Base-by-base conservation (phyloP, 2,329 filamentous ascomycete species). In the Colletotrichum godetiae region DNA sequence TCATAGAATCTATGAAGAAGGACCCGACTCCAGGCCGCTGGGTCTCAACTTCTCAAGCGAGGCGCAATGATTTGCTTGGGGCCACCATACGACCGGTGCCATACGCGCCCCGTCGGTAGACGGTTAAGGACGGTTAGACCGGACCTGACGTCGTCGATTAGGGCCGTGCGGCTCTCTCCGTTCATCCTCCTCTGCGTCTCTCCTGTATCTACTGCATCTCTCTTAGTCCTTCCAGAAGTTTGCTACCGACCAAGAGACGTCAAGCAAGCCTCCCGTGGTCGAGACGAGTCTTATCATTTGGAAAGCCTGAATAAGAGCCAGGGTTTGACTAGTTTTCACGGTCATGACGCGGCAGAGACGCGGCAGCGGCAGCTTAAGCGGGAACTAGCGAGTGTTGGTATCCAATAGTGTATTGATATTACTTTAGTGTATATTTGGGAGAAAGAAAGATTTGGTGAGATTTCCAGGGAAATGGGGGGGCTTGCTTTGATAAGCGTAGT, bases 331-430 rank as follows among this genome's bases (percentile, higher is more conserved):
- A 27, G 8, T 22, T 11, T n/a, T 27, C 31, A 19, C n/a, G 11
- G 13, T 55, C 46, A 63, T n/a, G 46, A 37, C n/a, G 29, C 60
- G 46, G 12, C 61, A 57, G n/a, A 24, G 29, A 27, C 37, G 11
- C 42, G 37, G 42, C 12, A 33, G 8, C 13, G 46, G n/a, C 11
- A 53, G 29, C 7, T 6, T 22, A 27, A 35, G 3, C 49, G n/a
- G 19, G 12, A n/a, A 53, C n/a, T 55, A 22, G 10, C 24, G 29
- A 35, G 29, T 55, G 4, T 53, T 27, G 29, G 46, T 55, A 63
- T 55, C 61, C 61, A 55, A 63, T 63, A 63, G 46, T 63, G 22
- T 55, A 55, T 53, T 63, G 15, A 37, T 24, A 11, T 33, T 33
- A 31, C 8, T n/a, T 27, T 29, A 33, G 22, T 42, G 33, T 35